Conservation (phyloP, 805 yeast genomes). For the Kluyveromyces starmeri region DNA sequence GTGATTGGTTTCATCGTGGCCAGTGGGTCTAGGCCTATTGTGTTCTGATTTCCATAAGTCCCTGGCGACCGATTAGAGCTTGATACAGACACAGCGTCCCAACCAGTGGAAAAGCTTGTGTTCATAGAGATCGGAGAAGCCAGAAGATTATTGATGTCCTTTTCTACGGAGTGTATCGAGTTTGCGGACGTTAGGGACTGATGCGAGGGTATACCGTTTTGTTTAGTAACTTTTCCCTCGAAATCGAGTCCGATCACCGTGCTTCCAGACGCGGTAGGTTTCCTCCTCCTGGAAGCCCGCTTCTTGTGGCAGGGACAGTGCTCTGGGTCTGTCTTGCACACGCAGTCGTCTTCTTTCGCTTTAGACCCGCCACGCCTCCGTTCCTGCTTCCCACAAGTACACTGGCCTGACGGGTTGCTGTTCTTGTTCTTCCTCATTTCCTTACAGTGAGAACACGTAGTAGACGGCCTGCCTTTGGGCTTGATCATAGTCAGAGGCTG, state of each 20-base stretch:
- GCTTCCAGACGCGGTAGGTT: conserved; percentile 1
- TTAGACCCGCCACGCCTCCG: conserved; percentile 30
- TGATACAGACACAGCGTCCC: conserved; percentile 14
- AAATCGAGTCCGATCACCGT: neutral
- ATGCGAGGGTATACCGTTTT: conserved; percentile 21
- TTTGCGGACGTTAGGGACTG: conserved; percentile 27
- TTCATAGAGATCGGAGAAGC: conserved; percentile 25
- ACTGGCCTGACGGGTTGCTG: conserved; percentile 48
- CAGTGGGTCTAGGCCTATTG: conserved; percentile 24
- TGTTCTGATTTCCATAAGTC: conserved; percentile 9
- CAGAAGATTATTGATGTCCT: conserved; percentile 14
- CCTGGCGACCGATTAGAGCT: conserved; percentile 16
- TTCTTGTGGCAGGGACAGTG: conserved; percentile 9
- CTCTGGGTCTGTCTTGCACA: conserved; percentile 8
- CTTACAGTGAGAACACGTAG: conserved; percentile 83
- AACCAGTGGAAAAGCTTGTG: conserved; percentile 8
- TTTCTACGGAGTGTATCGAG: conserved; percentile 27
- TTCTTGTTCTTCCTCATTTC: conserved; percentile 61
- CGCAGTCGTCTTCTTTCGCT: conserved; percentile 24
- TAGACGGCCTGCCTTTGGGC: conserved; percentile 93
- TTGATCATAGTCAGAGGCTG: conserved; percentile 87
- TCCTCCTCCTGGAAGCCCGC: conserved; percentile 4
- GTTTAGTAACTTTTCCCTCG: conserved; percentile 24
- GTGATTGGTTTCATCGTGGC: conserved; percentile 20
- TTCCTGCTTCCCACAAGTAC: conserved; percentile 59